Percentiles rank a stretch among this genome's conserved stretches.
Evolutionary conservation across 495 filamentous ascomycete species (phyloP).

Genomic region (Penicillium bovifimosum): DNA sequence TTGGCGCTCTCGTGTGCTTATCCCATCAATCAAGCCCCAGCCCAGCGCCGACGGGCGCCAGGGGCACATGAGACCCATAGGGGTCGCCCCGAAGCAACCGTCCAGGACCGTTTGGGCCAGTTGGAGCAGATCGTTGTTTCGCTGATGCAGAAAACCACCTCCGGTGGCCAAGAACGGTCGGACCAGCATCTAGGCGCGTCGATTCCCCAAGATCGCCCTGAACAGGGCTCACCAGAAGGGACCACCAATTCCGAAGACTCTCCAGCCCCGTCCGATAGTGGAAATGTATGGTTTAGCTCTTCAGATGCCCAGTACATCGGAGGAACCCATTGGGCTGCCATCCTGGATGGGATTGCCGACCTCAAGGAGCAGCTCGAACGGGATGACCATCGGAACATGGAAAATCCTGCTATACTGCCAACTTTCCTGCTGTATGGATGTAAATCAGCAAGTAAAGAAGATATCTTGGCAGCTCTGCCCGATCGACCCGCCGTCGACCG

Average conservation of each 20-base stretch:
- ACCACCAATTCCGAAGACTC: not conserved
- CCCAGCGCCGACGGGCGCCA: not conserved
- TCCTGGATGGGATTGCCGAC: not conserved
- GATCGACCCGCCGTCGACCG: not conserved
- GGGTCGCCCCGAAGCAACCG: not conserved
- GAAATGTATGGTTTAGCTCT: not conserved
- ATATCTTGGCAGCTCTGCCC: not conserved
- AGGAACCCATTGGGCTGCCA: not conserved
- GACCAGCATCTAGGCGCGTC: not conserved
- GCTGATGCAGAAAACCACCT: not conserved
- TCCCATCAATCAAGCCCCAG: not conserved
- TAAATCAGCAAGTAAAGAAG: not conserved
- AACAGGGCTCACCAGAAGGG: not conserved
- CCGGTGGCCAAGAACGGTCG: not conserved
- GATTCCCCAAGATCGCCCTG: not conserved
- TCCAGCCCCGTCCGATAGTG: not conserved
- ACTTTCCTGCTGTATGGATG: not conserved
- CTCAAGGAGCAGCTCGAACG: not conserved
- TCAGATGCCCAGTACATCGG: not conserved
- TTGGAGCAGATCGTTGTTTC: not conserved
- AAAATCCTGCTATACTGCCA: not conserved
- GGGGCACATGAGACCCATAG: not conserved
- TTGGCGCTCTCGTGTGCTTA: not conserved
- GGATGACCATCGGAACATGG: not conserved
- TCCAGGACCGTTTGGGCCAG: not conserved